Evolutionary conservation across 306 rosid genomes (phyloP).

Genomic region (Quercus aquifolioides): DNA sequence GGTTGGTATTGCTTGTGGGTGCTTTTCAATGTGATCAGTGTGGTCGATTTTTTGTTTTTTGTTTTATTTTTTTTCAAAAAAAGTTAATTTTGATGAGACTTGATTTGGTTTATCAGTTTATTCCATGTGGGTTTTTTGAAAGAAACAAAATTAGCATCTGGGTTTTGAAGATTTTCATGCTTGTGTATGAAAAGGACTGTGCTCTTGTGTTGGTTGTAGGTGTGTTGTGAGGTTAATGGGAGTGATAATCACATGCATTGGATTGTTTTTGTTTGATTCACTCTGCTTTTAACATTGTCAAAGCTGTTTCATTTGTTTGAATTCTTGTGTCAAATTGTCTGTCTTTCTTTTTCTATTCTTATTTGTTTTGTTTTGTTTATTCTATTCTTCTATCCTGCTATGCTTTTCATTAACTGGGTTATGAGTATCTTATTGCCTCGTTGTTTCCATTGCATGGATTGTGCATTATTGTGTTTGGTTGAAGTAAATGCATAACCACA

Average conservation of each 20-base stretch:
- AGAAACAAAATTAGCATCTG: not conserved
- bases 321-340: not conserved
- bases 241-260: not conserved
- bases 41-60: not conserved
- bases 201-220: not conserved
- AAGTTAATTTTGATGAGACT: not conserved
- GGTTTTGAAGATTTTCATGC: not conserved
- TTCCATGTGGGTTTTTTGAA: not conserved
- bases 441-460: not conserved
- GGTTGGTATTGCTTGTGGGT: not conserved
- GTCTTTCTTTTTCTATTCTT: not conserved
- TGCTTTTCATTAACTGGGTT: not conserved
- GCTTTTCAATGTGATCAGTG: not conserved
- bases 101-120: not conserved
- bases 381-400: not conserved
- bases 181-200: slow-evolving; percentile 1
- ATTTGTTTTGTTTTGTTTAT: not conserved
- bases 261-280: not conserved
- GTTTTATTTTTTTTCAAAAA: not conserved
- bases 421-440: not conserved
- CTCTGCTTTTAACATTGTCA: not conserved
- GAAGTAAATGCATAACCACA: not conserved
- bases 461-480: not conserved
- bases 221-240: not conserved
- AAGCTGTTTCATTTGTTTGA: not conserved